These are phyloP conservation scores for Saccharomycopsis amapae DNA, from an alignment of 805 yeast species.

Conservation along the genomic window DNA sequence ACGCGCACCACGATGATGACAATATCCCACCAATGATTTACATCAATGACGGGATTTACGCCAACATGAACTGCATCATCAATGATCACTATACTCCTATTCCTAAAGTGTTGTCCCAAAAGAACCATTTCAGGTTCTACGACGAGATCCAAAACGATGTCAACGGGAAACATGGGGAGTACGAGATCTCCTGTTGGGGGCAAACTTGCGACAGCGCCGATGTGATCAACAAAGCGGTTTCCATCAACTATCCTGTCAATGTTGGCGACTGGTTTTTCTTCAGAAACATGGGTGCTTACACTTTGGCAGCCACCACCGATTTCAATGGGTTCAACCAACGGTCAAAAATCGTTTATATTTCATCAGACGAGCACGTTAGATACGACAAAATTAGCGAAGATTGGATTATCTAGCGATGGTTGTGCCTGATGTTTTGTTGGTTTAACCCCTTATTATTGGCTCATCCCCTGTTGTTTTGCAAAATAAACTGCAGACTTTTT, in stretches of 20 bases:
- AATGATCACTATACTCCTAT: conserved; percentile 84
- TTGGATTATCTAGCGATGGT: conserved; percentile 1
- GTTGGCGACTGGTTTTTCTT: conserved; percentile 94
- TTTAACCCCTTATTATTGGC: too few species aligned
- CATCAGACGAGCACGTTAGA: conserved; percentile 31
- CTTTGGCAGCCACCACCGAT: conserved; percentile 83
- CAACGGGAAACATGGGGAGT: neutral
- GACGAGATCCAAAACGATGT: conserved; percentile 32
- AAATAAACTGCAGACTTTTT: neutral
- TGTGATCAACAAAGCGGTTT: conserved; percentile 52
- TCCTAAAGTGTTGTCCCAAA: conserved; percentile 58
- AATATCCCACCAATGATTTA: conserved; percentile 60
- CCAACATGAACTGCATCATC: conserved; percentile 87
- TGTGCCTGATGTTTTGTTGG: neutral
- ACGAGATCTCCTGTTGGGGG: conserved; percentile 79
- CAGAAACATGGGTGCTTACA: conserved; percentile 82
- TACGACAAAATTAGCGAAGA: conserved; percentile 2
- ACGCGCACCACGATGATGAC: conserved; percentile 17
- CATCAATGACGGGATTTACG: conserved; percentile 92
- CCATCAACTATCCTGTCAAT: conserved; percentile 50
- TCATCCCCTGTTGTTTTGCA: neutral
- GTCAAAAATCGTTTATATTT: conserved; percentile 57
- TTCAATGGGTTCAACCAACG: conserved; percentile 80
- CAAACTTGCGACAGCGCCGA: conserved; percentile 98
- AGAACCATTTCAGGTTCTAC: conserved; percentile 38